Base-by-base conservation (phyloP, 768 basidiomycete genomes). In the Boletus tomentosulus region DNA sequence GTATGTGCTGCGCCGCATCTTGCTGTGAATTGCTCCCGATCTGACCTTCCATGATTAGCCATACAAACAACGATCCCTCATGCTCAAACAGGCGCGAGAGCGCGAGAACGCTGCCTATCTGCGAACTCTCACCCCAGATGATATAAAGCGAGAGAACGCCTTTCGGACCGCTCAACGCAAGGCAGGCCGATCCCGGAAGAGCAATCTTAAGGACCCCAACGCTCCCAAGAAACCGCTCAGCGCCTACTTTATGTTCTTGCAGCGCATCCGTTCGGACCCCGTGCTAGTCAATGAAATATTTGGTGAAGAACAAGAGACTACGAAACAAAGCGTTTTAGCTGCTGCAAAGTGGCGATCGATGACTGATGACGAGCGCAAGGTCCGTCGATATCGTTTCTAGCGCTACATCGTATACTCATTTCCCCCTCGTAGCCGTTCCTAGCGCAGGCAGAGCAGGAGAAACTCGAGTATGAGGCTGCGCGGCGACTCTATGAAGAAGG, bases 131-230 rank as follows among this genome's bases (percentile, higher is more conserved):
- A 93, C 93, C 0, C 94, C 93, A 6, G 91, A 93, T 4, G 94
- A 96, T 68, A 94, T 97, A 78, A 89, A 92, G 64, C 87, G 85
- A 66, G 94, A 97, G 80, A 97, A 97, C 68, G 78, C 76, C 7
- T 97, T 87, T 73, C 86, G 94, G 39, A 85, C 94, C 38, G 91
- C 92, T 30, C 93, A 96, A 72, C 85, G 94, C 55, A 92, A 92
- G 72, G 88, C 90, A 15, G 94, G 94, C 57, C 93, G 92, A 71
- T 93, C 89, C 37, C 80, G 92, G 58, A 91, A 88, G 79, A 87
- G 87, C 60, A 97, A 97, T 68, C 89, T 97, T 73, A 96, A 95
- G 75, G 93, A 97, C 68, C 93, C 93, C 33, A 96, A 97, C 66
- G 94, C 92, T 8, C 94, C 94, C 3, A 95, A 93, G 83, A 96